Conservation (phyloP, 2,329 filamentous ascomycete species). For the Stachybotrys chlorohalonatus region DNA sequence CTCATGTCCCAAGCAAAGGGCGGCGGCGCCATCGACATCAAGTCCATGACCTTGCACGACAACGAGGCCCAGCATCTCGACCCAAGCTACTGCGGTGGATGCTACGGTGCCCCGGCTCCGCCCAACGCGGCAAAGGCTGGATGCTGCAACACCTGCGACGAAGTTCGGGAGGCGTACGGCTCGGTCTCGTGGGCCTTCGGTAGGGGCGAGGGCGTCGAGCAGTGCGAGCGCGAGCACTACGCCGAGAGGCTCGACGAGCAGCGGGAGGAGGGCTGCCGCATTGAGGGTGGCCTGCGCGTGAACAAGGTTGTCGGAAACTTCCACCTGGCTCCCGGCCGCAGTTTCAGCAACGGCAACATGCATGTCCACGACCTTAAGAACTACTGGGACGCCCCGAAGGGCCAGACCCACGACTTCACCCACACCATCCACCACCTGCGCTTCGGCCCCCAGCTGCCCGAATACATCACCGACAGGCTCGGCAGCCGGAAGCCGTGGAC, state of each 20-base stretch:
- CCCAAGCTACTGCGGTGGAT: conserved; percentile 85
- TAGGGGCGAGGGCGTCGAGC: conserved; percentile 82
- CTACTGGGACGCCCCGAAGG: conserved; percentile 70
- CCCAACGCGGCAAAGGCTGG: conserved; percentile 64
- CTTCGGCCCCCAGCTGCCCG: conserved; percentile 86
- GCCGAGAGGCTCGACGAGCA: conserved; percentile 79
- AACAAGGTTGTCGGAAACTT: conserved; percentile 99
- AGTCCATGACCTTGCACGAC: conserved; percentile 56
- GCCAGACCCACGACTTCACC: conserved; percentile 72
- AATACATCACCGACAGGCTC: conserved; percentile 54
- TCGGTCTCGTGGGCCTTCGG: conserved; percentile 88
- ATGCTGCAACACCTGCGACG: conserved; percentile 95
- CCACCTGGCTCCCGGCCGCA: conserved; percentile 92
- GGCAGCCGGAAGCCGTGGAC: conserved; percentile 56
- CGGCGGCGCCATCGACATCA: conserved; percentile 63
- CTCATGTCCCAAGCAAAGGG: conserved; percentile 65
- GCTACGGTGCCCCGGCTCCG: conserved; percentile 77
- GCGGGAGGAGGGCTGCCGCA: conserved; percentile 84
- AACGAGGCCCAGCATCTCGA: conserved; percentile 70
- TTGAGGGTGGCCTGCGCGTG: conserved; percentile 84
- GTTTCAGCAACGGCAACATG: conserved; percentile 93
- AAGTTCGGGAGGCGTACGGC: conserved; percentile 92
- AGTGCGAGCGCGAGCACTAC: conserved; percentile 93
- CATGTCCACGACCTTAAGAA: conserved; percentile 97
- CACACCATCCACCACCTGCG: conserved; percentile 83